Evolutionary conservation across 192 early-diverging fungal genomes (phyloP).

Genomic region (Linnemannia schmuckeri): DNA sequence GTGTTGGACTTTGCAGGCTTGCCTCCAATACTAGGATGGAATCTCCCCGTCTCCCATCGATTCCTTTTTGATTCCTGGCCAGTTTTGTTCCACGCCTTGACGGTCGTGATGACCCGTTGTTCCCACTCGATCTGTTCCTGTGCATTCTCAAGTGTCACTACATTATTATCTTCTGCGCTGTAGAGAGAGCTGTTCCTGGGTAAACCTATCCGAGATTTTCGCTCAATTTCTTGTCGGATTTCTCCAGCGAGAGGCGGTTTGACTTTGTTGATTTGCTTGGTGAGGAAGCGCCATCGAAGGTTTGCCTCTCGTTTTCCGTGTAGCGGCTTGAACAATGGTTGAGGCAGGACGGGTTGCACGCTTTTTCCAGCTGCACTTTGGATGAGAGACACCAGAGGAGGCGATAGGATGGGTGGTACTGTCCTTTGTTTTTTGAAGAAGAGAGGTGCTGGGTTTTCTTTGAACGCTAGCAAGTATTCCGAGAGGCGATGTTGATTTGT

Average conservation of each 20-base stretch:
- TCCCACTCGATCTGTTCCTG: constrained; percentile 20
- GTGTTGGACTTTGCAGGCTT: constrained; percentile 28
- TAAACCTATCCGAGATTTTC: constrained; percentile 38
- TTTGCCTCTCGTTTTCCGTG: constrained; percentile 50
- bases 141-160: background rate
- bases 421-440: constrained; percentile 26
- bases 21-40: constrained; percentile 46
- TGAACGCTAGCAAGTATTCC: background rate
- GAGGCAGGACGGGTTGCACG: constrained; percentile 22
- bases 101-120: constrained; percentile 15
- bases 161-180: background rate
- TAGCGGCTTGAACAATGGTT: constrained; percentile 44
- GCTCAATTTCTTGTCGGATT: constrained; percentile 39
- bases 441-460: constrained; percentile 19
- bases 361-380: constrained; percentile 16
- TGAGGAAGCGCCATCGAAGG: constrained; percentile 40
- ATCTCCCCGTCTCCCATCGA: constrained; percentile 12
- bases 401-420: constrained; percentile 30
- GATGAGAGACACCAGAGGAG: constrained; percentile 19
- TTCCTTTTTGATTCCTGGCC: constrained; percentile 17
- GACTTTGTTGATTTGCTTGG: constrained; percentile 33
- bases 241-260: constrained; percentile 22
- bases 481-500: constrained; percentile 2
- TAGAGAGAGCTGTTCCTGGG: background rate
- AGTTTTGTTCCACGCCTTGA: constrained; percentile 30